These are phyloP conservation scores for Styphnolobium japonicum DNA, from an alignment of 306 rosid species.

Conservation along the genomic window DNA sequence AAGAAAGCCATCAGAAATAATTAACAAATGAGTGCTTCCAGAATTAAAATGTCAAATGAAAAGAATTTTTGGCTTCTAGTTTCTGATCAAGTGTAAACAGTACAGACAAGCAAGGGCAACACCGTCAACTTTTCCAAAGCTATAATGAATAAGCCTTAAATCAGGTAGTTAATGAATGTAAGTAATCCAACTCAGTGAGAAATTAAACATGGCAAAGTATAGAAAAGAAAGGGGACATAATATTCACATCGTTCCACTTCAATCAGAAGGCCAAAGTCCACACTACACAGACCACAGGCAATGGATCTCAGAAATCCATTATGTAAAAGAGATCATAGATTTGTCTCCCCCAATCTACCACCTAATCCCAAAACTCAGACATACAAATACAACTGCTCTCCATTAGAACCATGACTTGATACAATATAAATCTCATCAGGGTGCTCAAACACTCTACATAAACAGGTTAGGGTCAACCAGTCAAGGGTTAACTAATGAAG, in stretches of 20 bases:
- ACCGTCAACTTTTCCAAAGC: not conserved
- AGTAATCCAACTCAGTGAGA: not conserved
- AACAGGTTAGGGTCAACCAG: not conserved
- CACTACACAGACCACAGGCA: not conserved
- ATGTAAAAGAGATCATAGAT: not conserved
- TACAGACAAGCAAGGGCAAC: not conserved
- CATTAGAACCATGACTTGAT: not conserved
- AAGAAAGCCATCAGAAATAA: not conserved
- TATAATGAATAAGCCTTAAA: not conserved
- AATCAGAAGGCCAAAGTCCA: constrained; percentile 1
- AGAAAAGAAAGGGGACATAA: not conserved
- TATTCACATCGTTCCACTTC: not conserved
- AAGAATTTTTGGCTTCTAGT: constrained; percentile 6
- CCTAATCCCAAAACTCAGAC: not conserved
- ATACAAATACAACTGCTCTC: not conserved
- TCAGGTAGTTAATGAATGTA: not conserved
- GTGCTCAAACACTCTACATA: not conserved
- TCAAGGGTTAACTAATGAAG: not conserved
- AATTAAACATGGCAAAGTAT: not conserved
- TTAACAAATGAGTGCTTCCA: not conserved
- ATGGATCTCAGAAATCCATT: not conserved
- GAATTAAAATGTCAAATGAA: constrained; percentile 3
- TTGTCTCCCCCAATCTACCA: not conserved
- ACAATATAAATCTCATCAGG: not conserved
- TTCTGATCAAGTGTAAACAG: not conserved